Conservation (phyloP, 495 filamentous ascomycete species). For the Thermothielavioides terrestris region DNA sequence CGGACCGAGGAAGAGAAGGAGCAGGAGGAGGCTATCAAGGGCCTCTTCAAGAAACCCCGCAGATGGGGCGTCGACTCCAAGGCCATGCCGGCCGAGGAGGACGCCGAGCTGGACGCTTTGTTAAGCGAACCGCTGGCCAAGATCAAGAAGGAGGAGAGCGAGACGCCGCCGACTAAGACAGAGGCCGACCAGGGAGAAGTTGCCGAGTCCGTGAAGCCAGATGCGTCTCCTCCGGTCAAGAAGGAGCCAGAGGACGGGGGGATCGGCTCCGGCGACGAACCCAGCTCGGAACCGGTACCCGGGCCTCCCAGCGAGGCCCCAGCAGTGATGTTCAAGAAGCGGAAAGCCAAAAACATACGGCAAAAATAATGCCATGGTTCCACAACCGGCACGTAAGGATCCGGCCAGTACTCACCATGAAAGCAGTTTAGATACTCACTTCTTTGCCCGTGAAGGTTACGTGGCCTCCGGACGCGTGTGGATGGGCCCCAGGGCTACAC, state of each 20-base stretch:
- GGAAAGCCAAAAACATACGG: constrained; percentile 70
- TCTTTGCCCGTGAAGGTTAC: too few species aligned
- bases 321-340: constrained; percentile 76
- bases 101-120: constrained; percentile 62
- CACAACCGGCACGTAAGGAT: not conserved
- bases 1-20: constrained; percentile 55
- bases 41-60: constrained; percentile 47
- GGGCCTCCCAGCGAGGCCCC: too few species aligned
- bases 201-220: constrained; percentile 25
- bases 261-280: not conserved
- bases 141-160: constrained; percentile 26
- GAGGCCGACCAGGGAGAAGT: constrained; percentile 19
- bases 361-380: constrained; percentile 29
- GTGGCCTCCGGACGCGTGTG: too few species aligned
- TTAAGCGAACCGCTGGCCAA: constrained; percentile 41
- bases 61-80: constrained; percentile 69
- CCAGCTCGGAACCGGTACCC: too few species aligned
- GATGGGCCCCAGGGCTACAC: too few species aligned
- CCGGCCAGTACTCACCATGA: too few species aligned
- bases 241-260: constrained; percentile 18
- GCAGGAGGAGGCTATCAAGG: constrained; percentile 51
- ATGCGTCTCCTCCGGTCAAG: constrained; percentile 6
- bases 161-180: constrained; percentile 30
- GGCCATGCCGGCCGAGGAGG: constrained; percentile 56
- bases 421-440: too few species aligned